Base-by-base conservation (phyloP, 805 yeast genomes). In the Lachancea kluyveri region DNA sequence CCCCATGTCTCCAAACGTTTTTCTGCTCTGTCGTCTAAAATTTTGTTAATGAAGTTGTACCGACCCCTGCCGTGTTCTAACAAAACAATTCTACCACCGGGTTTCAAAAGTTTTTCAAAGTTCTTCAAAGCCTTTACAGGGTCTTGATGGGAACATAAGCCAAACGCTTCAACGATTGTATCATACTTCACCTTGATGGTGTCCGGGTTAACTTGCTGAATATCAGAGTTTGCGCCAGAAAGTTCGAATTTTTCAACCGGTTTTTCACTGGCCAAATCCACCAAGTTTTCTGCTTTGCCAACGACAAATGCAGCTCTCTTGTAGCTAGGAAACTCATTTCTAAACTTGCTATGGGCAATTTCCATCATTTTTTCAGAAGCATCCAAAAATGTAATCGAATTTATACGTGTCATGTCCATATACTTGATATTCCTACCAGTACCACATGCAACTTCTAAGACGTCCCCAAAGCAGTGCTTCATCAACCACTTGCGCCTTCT, bases 121-220 rank as follows among this genome's bases (percentile, higher is more conserved):
- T 83, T 85, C 40, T 76, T 61, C 47, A 92, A 63, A 0, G 95
- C 94, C 37, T 62, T 64, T 1, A 83, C 86, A 0, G 98, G 98
- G 52, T 92, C 94, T 45, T 88, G 80, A 51, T 92, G 96, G 0
- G 97, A 88, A 60, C 98, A 92, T 27, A 92, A 64, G 0, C 98
- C 98, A 62, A 92, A 92, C 0, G 96, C 84, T 58, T 92, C 97
- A 28, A 84, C 70, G 15, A 92, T 80, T 0, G 96, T 88, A 53
- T 92, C 98, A 53, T 90, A 92, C 50, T 77, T 77, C 38, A 80
- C 67, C 2, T 48, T 43, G n/a, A n/a, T n/a, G 3, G 54, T 40
- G 17, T 44, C 44, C 30, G 45, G 36, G 3, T 46, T 37, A 10
- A 56, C 39, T 4, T 37, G 41, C 5, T 50, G 36, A 7, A 44